Evolutionary conservation across 2,329 filamentous ascomycete genomes (phyloP).

Genomic region (Helotiales sp.): DNA sequence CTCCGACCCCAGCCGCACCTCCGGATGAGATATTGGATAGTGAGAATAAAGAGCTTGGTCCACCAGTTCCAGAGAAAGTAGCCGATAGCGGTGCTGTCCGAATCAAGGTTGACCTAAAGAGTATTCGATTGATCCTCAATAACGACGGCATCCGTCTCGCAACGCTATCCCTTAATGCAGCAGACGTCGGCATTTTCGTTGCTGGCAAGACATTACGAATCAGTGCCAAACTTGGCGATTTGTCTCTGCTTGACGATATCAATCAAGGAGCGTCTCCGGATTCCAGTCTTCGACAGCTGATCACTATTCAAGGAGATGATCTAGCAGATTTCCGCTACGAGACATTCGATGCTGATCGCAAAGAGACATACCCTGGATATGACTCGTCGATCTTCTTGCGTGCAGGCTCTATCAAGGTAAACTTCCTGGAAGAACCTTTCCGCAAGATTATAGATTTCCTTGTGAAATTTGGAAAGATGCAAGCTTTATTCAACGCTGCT

Average conservation of each 20-base stretch:
- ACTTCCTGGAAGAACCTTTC: slow-evolving; percentile 96
- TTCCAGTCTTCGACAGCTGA: slow-evolving; percentile 79
- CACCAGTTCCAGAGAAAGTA: slow-evolving; percentile 13
- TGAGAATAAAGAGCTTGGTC: slow-evolving; percentile 38
- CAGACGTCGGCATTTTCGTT: slow-evolving; percentile 87
- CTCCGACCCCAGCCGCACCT: slow-evolving; percentile 40
- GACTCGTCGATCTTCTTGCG: slow-evolving; percentile 89
- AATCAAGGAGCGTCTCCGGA: slow-evolving; percentile 83
- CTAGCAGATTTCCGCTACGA: slow-evolving; percentile 97
- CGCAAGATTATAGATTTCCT: slow-evolving; percentile 97
- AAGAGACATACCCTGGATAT: slow-evolving; percentile 82
- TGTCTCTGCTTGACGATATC: slow-evolving; percentile 89
- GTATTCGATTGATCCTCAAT: slow-evolving; percentile 91
- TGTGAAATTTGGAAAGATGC: slow-evolving; percentile 99
- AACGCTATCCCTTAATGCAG: slow-evolving; percentile 88
- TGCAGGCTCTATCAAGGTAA: slow-evolving; percentile 93
- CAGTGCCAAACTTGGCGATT: slow-evolving; percentile 80
- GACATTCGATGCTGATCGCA: slow-evolving; percentile 77
- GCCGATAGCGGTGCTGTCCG: slow-evolving; percentile 58
- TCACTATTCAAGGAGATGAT: slow-evolving; percentile 94
- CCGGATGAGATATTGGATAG: slow-evolving; percentile 36
- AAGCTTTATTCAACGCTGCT: slow-evolving; percentile 96
- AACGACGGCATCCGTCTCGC: slow-evolving; percentile 95
- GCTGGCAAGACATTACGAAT: slow-evolving; percentile 85
- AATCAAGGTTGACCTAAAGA: slow-evolving; percentile 91